Percentiles rank a stretch among this genome's conserved stretches.
These are phyloP conservation scores for Globisporangium canariense DNA, from an alignment of 352 stramenopile species.

Conservation along the genomic window DNA sequence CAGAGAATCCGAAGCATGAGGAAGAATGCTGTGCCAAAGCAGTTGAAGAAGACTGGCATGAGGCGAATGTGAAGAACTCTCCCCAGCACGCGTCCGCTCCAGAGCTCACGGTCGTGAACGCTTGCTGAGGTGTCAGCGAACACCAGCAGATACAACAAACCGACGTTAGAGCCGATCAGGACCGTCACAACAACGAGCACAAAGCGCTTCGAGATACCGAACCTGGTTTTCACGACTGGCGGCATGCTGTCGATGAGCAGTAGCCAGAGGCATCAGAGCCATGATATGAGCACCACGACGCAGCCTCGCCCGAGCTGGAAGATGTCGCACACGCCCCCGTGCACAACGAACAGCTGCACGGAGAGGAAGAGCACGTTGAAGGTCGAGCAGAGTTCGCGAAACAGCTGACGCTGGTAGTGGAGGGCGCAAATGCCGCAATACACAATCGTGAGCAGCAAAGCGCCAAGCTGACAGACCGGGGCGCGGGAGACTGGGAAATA, in stretches of 20 bases:
- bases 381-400: conserved; percentile 7
- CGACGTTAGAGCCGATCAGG: not conserved
- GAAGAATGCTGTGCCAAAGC: conserved; percentile 12
- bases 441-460: not conserved
- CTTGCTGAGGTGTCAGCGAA: not conserved
- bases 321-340: conserved; percentile 20
- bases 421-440: not conserved
- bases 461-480: not conserved
- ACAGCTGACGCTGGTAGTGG: conserved; percentile 13
- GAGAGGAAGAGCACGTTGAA: conserved; percentile 34
- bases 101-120: conserved; percentile 19
- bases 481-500: not conserved
- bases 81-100: not conserved
- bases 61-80: conserved; percentile 15
- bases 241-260: conserved; percentile 23
- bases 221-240: conserved; percentile 11
- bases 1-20: conserved; percentile 23
- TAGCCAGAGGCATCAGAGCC: conserved; percentile 22
- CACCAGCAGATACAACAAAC: conserved; percentile 1
- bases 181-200: conserved; percentile 9
- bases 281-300: conserved; percentile 1
- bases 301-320: conserved; percentile 13
- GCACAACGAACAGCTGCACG: conserved; percentile 16
- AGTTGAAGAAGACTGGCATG: conserved; percentile 24
- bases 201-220: conserved; percentile 6